phyloP scores from a whole-genome alignment of 257 asterid species.

The Ballota nigra region DNA sequence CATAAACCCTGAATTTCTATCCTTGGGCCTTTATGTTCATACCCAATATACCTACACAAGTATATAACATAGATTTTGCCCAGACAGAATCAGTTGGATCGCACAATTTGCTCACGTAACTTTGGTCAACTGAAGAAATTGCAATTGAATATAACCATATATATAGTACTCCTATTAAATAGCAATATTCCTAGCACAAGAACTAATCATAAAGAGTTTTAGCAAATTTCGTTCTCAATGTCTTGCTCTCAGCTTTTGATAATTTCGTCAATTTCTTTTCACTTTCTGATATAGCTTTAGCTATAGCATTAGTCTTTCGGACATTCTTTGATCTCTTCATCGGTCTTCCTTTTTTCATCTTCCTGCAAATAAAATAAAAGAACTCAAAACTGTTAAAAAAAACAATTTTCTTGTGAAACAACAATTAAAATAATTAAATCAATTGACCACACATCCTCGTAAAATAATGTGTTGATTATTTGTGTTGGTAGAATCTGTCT shows the following conservation, averaged over 20 bases:
- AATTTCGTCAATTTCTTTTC: conserved; percentile 49
- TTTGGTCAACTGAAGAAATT: not conserved
- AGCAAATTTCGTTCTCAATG: conserved; percentile 46
- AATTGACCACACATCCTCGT: not conserved
- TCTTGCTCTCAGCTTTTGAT: conserved; percentile 51
- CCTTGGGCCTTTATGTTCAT: no score
- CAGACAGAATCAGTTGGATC: no score
- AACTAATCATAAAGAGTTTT: conserved; percentile 56
- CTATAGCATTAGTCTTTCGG: conserved; percentile 59
- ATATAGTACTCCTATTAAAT: not conserved
- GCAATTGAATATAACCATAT: not conserved
- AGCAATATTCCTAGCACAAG: not conserved
- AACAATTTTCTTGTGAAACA: not conserved
- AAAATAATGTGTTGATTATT: no score
- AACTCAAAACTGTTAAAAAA: not conserved
- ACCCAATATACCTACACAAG: no score
- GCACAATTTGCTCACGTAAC: no score
- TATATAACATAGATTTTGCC: no score
- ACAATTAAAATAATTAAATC: no score
- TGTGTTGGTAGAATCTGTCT: not conserved
- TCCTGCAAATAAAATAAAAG: conserved; percentile 39
- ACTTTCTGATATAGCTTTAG: conserved; percentile 48
- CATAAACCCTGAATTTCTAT: no score
- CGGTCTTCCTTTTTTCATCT: conserved; percentile 45
- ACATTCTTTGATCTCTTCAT: conserved; percentile 68